A percentile compares a stretch with the other conserved stretches of the same genome.
phyloP scores from a whole-genome alignment of 768 basidiomycete genomes.

The Phaeotremella fagi region DNA sequence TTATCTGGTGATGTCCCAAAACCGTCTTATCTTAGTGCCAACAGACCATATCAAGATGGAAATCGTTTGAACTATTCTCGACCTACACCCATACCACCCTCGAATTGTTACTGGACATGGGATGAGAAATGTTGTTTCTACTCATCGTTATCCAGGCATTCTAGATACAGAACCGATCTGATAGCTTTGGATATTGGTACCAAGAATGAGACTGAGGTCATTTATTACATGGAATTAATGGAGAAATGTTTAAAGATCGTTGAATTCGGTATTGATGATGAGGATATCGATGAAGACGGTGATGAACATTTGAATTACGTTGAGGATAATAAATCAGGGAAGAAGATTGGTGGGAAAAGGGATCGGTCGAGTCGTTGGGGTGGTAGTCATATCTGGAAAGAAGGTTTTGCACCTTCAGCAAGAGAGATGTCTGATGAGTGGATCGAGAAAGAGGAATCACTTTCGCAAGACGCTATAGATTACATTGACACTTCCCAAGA shows the following conservation, averaged over 20 bases:
- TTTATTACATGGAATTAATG: slow-evolving; percentile 60
- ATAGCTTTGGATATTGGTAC: slow-evolving; percentile 65
- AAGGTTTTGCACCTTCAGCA: slow-evolving; percentile 52
- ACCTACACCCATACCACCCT: not conserved
- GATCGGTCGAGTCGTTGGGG: slow-evolving; percentile 3
- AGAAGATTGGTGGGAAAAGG: not conserved
- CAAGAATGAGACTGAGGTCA: slow-evolving; percentile 65
- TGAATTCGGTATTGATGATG: not conserved
- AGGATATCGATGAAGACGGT: not conserved
- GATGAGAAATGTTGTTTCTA: slow-evolving; percentile 70
- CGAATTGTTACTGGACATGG: slow-evolving; percentile 58
- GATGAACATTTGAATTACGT: not conserved
- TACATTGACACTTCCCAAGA: slow-evolving; percentile 18
- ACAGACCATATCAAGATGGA: not conserved
- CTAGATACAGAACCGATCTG: slow-evolving; percentile 70
- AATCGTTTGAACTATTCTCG: not conserved
- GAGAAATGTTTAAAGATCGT: slow-evolving; percentile 47
- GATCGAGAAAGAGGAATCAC: slow-evolving; percentile 54
- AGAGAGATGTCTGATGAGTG: slow-evolving; percentile 56
- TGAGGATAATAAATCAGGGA: not conserved
- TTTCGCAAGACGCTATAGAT: slow-evolving; percentile 48
- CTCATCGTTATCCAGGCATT: slow-evolving; percentile 62
- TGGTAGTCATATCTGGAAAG: slow-evolving; percentile 13
- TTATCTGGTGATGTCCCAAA: not conserved
- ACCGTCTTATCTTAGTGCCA: not conserved